Percentiles rank a stretch among this genome's conserved stretches.
These are phyloP conservation scores for Picea glauca DNA, from an alignment of 75 land plant species.

Conservation along the genomic window DNA sequence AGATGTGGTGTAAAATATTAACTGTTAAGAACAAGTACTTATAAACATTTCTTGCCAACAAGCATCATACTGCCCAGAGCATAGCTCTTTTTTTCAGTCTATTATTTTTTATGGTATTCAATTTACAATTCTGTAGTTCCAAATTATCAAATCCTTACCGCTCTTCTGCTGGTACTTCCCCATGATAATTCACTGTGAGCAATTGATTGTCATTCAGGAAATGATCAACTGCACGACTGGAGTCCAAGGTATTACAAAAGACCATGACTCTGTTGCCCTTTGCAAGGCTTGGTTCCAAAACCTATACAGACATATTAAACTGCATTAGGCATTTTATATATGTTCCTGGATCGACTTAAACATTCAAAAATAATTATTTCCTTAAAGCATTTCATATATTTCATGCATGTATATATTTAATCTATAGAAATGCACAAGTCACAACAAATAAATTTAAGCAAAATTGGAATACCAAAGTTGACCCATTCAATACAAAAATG, in stretches of 20 bases:
- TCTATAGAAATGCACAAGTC: background rate
- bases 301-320: constrained; percentile 41
- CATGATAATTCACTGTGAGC: constrained; percentile 94
- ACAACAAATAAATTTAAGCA: background rate
- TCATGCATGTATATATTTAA: too few species aligned
- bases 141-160: constrained; percentile 40
- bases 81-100: too few species aligned
- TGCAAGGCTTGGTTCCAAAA: constrained; percentile 93
- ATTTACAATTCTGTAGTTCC: background rate
- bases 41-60: too few species aligned
- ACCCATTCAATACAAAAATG: background rate
- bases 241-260: constrained; percentile 90
- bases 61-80: too few species aligned
- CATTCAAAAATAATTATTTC: background rate
- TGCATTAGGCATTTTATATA: constrained; percentile 1
- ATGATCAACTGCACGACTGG: constrained; percentile 99
- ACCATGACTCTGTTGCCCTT: constrained; percentile 95
- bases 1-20: too few species aligned
- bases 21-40: too few species aligned
- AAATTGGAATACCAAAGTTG: background rate
- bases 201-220: constrained; percentile 80
- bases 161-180: constrained; percentile 95
- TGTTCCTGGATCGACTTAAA: background rate
- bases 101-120: too few species aligned
- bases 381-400: background rate